phyloP scores from a whole-genome alignment of 208 protist species.

The Leishmania mexicana region DNA sequence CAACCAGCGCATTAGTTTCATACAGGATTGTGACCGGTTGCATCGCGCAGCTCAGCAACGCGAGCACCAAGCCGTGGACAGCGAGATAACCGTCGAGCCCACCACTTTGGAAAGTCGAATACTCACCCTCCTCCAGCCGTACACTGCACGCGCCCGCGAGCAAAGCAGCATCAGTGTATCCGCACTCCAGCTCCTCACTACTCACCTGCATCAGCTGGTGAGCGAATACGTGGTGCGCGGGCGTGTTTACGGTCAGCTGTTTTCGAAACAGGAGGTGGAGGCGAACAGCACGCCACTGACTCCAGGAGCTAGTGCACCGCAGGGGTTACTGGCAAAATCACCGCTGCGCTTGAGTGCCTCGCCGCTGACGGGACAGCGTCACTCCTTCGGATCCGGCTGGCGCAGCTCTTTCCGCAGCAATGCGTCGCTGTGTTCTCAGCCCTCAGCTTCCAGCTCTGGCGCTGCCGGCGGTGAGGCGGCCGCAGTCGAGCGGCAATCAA shows the following conservation, averaged over 20 bases:
- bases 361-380: background rate
- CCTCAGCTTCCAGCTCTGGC: background rate
- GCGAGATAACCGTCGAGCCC: background rate
- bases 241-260: conserved; percentile 55
- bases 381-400: background rate
- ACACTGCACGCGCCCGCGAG: background rate
- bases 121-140: conserved; percentile 23
- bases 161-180: conserved; percentile 8
- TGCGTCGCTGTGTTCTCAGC: background rate
- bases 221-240: conserved; percentile 73
- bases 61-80: background rate
- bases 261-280: conserved; percentile 49
- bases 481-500: background rate
- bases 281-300: conserved; percentile 35
- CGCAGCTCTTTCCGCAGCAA: background rate
- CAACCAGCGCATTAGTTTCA: conserved; percentile 23
- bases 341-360: background rate
- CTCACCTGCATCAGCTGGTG: conserved; percentile 60
- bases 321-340: background rate
- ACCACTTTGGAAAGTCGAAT: conserved; percentile 33
- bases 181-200: conserved; percentile 47
- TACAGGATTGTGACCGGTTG: conserved; percentile 37
- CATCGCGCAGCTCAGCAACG: background rate
- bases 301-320: background rate
- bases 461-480: background rate